Percentiles rank a stretch among this genome's conserved stretches.
Conservation (phyloP, 169 alveolate species). For the Plasmodium billcollinsi region DNA sequence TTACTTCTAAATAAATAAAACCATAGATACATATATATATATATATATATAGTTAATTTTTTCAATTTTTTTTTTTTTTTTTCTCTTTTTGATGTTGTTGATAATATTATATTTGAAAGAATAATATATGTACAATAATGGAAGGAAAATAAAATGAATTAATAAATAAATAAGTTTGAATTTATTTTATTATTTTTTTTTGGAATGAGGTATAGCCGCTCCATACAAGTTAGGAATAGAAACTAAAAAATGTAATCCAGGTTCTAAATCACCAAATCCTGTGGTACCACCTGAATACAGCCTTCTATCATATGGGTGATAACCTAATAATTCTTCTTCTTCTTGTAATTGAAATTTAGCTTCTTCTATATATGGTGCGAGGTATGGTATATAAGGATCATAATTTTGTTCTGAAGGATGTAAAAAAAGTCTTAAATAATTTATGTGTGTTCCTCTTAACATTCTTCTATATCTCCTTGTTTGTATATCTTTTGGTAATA, state of each 20-base stretch:
- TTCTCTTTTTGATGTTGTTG: too few relatives aligned
- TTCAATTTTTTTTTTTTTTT: too few relatives aligned
- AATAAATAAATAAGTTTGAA: not conserved
- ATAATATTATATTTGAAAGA: too few relatives aligned
- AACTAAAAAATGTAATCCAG: slow-evolving; percentile 86
- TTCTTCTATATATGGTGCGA: slow-evolving; percentile 92
- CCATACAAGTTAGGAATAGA: slow-evolving; percentile 86
- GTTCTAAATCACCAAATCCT: slow-evolving; percentile 88
- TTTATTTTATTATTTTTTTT: slow-evolving; percentile 29
- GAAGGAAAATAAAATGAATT: not conserved
- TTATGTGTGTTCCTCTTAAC: slow-evolving; percentile 87
- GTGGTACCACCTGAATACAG: slow-evolving; percentile 88
- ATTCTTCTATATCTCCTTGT: slow-evolving; percentile 87
- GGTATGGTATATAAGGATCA: slow-evolving; percentile 90
- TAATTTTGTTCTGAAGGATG: slow-evolving; percentile 89
- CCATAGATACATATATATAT: not conserved
- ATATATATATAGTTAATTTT: not conserved
- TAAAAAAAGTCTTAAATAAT: slow-evolving; percentile 80
- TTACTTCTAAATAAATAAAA: not conserved
- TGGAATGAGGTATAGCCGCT: slow-evolving; percentile 79
- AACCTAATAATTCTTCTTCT: slow-evolving; percentile 91
- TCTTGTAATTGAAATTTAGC: slow-evolving; percentile 92
- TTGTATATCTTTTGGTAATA: slow-evolving; percentile 86
- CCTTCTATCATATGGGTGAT: slow-evolving; percentile 89
- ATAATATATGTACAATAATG: not conserved